Conservation (phyloP, 179 eudicot species). For the Silene coronaria region DNA sequence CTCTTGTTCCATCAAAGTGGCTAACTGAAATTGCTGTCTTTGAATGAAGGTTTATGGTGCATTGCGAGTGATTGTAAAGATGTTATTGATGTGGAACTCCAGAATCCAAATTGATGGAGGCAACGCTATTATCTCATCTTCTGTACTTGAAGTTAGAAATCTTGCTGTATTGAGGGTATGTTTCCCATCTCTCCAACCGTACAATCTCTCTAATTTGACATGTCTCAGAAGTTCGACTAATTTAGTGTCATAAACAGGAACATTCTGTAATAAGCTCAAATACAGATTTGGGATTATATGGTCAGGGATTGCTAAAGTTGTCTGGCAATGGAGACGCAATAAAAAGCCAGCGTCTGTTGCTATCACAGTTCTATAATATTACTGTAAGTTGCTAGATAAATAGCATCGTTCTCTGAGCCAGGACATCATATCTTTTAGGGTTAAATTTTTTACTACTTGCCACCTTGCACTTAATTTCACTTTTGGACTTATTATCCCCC, state of each 20-base stretch:
- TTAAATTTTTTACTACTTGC: neutral
- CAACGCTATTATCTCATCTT: constrained; percentile 46
- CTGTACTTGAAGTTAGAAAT: constrained; percentile 79
- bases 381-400: constrained; percentile 46
- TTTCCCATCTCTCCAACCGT: neutral
- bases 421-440: too few species aligned
- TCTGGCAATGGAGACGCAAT: constrained; percentile 77
- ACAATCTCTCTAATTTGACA: neutral
- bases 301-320: constrained; percentile 69
- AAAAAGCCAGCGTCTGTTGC: constrained; percentile 68
- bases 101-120: constrained; percentile 67
- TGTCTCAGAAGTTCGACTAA: neutral
- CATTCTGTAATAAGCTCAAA: constrained; percentile 66
- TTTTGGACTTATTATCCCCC: constrained; percentile 4
- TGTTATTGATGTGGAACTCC: constrained; percentile 88
- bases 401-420: too few species aligned
- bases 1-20: neutral
- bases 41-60: constrained; percentile 75
- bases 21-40: constrained; percentile 8
- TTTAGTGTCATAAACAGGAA: constrained; percentile 35
- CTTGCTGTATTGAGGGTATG: constrained; percentile 72
- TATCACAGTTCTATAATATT: constrained; percentile 73
- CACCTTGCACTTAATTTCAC: neutral
- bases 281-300: constrained; percentile 67
- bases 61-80: constrained; percentile 67